These are phyloP conservation scores for Colletotrichum tabaci DNA, from an alignment of 2,329 filamentous ascomycete genomes.

Conservation along the genomic window DNA sequence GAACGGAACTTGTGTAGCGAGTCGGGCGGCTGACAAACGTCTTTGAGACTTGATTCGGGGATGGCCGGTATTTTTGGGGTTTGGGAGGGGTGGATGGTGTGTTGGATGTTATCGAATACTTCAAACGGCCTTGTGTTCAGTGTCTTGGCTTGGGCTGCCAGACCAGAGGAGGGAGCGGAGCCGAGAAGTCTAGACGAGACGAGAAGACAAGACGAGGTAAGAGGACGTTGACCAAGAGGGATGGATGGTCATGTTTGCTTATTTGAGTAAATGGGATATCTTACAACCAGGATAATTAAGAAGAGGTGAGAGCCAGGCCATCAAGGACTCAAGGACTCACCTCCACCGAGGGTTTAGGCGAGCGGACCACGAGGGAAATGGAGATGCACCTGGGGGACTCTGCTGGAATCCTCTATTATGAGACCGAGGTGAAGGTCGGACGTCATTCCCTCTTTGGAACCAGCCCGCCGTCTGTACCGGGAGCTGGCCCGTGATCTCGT, in stretches of 20 bases:
- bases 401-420: not conserved
- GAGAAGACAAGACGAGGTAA: conserved; percentile 13
- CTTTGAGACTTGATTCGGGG: not conserved
- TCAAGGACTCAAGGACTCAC: too few species aligned
- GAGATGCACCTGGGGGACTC: too few species aligned
- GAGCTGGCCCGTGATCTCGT: conserved; percentile 23
- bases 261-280: not conserved
- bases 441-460: not conserved
- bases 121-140: not conserved
- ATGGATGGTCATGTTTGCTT: not conserved
- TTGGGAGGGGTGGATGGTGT: not conserved
- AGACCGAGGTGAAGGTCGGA: not conserved
- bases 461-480: not conserved
- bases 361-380: too few species aligned
- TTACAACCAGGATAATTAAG: not conserved
- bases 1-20: not conserved
- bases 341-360: not conserved
- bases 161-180: not conserved
- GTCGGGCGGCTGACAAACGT: not conserved
- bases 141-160: conserved; percentile 1
- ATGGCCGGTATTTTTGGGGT: not conserved
- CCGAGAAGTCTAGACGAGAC: not conserved
- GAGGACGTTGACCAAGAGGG: not conserved
- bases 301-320: not conserved
- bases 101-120: not conserved